Conservation (phyloP, 2,329 filamentous ascomycete species). For the Periconia macrospinosa region DNA sequence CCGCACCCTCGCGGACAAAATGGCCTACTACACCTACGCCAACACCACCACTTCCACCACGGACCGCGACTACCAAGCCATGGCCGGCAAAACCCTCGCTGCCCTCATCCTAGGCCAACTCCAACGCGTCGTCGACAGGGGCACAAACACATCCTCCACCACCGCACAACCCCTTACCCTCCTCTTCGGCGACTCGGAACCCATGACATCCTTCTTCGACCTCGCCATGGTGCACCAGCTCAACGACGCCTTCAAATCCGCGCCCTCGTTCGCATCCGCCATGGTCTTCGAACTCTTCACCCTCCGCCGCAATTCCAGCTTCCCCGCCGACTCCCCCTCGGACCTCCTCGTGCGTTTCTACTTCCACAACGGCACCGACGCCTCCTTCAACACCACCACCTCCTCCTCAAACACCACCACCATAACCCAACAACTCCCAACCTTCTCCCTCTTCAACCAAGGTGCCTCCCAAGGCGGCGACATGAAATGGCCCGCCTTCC, state of each 20-base stretch:
- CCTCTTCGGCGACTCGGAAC: slow-evolving; percentile 37
- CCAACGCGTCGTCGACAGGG: slow-evolving; percentile 16
- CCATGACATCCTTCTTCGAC: slow-evolving; percentile 36
- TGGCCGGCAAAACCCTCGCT: slow-evolving; percentile 34
- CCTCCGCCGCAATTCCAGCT: slow-evolving; percentile 40
- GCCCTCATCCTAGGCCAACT: slow-evolving; percentile 28
- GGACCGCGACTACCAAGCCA: slow-evolving; percentile 23
- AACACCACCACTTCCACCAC: slow-evolving; percentile 41
- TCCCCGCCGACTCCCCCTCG: slow-evolving; percentile 32
- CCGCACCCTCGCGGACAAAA: slow-evolving; percentile 53
- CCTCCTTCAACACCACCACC: slow-evolving; percentile 24
- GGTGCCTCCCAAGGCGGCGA: slow-evolving; percentile 44
- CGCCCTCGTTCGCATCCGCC: slow-evolving; percentile 34
- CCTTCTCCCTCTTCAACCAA: slow-evolving; percentile 56
- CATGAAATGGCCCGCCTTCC: slow-evolving; percentile 56
- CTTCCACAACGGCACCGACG: slow-evolving; percentile 58
- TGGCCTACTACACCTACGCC: slow-evolving; percentile 47
- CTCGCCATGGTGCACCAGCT: slow-evolving; percentile 25
- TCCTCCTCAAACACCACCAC: background rate
- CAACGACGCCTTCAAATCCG: slow-evolving; percentile 22
- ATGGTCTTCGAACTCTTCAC: slow-evolving; percentile 51
- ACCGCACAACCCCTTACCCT: slow-evolving; percentile 48
- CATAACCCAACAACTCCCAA: slow-evolving; percentile 31
- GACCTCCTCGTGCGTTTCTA: slow-evolving; percentile 60
- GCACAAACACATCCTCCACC: slow-evolving; percentile 9